Percentiles rank a stretch among this genome's conserved stretches.
phyloP scores from a whole-genome alignment of 768 basidiomycete species.

The Sporobolomyces pararoseus region DNA sequence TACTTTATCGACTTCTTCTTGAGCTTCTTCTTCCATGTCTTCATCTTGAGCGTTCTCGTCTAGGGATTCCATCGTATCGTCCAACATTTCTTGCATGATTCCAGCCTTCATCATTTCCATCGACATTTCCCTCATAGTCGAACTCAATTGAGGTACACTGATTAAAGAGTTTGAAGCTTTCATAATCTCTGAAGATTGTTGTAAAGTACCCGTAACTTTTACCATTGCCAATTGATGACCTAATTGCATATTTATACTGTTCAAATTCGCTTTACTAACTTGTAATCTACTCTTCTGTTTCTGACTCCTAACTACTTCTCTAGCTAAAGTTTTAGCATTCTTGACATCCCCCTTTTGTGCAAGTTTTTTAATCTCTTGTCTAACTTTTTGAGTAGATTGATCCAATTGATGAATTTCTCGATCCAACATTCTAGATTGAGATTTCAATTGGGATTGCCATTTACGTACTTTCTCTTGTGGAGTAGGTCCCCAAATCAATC shows the following conservation, averaged over 20 bases:
- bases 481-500: slow-evolving; percentile 92
- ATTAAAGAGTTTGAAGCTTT: slow-evolving; percentile 89
- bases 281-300: slow-evolving; percentile 90
- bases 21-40: slow-evolving; percentile 91
- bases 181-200: slow-evolving; percentile 99
- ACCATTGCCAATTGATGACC: slow-evolving; percentile 88
- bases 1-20: slow-evolving; percentile 94
- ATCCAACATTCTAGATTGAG: slow-evolving; percentile 77
- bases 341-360: slow-evolving; percentile 87
- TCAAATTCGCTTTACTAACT: slow-evolving; percentile 85
- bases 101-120: slow-evolving; percentile 99
- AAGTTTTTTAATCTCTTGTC: slow-evolving; percentile 75
- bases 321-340: slow-evolving; percentile 84
- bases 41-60: slow-evolving; percentile 68
- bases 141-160: slow-evolving; percentile 85
- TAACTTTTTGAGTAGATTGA: slow-evolving; percentile 71
- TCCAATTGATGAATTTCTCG: slow-evolving; percentile 92
- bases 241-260: slow-evolving; percentile 83
- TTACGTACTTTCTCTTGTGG: slow-evolving; percentile 85
- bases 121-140: slow-evolving; percentile 93
- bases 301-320: slow-evolving; percentile 87
- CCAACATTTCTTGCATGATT: slow-evolving; percentile 96
- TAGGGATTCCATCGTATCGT: slow-evolving; percentile 74
- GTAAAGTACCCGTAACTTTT: slow-evolving; percentile 95
- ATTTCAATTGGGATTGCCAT: slow-evolving; percentile 84